Base-by-base conservation (phyloP, 164 flowering plant species). In the Tetracentron sinense region DNA sequence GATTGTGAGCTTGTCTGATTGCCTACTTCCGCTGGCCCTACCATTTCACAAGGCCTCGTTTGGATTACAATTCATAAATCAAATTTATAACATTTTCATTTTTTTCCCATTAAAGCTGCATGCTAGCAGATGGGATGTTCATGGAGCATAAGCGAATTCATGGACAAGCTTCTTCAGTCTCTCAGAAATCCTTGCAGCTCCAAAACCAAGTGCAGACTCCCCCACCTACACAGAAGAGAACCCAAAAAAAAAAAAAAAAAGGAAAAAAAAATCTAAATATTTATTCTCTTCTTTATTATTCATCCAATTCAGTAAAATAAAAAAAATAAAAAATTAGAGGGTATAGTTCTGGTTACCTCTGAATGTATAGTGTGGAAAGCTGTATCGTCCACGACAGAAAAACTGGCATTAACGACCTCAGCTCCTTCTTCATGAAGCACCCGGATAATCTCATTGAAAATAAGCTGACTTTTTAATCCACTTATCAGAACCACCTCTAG, bases 291-390 rank as follows among this genome's bases (percentile, higher is more conserved):
- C 12, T 4, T 21, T 29, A 48, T n/a, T n/a, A 47, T 17, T 6
- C 1, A 17, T 27, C 0, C 25, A 11, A 51, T 2, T 7, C n/a
- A 1, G n/a, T 26, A 5, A 49, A 15, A 27, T 11, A 6, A 31
- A 26, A 22, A 26, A 28, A 16, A 8, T 6, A 27, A 42, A 38
- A 1, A 12, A 52, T 31, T 10, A 12, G 20, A 29, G 1, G 38
- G 38, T 8, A 33, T 33, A 8, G 38, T 7, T 53, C 20, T 44
- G 42, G 2, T 14, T 65, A 89, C 96, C 89, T 81, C 53, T 1
- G 81, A 71, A 63, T 84, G 88, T 60, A 89, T 77, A 5, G 84
- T 74, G 70, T 89, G 90, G 72, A 85, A 77, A 29, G 79, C 70
- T 17, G 67, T 73, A 19, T 76, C 74, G 7, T 70, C 78, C 5